Percentiles rank a stretch among this genome's conserved stretches.
phyloP scores from a whole-genome alignment of 73 alveolate genomes.

The Paraurostyla sp. region DNA sequence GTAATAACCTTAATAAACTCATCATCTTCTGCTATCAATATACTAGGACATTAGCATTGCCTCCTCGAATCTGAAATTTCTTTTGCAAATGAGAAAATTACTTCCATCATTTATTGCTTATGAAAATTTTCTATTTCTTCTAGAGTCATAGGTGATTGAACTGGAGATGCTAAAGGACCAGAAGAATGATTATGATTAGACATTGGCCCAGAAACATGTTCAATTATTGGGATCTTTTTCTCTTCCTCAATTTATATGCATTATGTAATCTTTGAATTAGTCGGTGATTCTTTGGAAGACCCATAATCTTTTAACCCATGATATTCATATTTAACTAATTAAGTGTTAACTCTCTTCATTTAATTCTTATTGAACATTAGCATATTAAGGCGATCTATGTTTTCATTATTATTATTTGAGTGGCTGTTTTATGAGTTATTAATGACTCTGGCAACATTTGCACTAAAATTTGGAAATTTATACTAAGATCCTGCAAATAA shows the following conservation, averaged over 20 bases:
- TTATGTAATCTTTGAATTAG: not conserved
- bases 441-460: too few relatives aligned
- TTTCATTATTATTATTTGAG: too few relatives aligned
- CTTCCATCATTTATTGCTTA: constrained; percentile 6
- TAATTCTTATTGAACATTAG: not conserved
- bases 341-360: constrained; percentile 20
- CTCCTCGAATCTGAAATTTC: not conserved
- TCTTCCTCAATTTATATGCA: too few relatives aligned
- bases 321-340: not conserved
- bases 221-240: too few relatives aligned
- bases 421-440: too few relatives aligned
- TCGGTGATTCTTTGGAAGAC: constrained; percentile 4
- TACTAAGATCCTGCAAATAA: too few relatives aligned
- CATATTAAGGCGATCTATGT: too few relatives aligned
- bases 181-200: too few relatives aligned
- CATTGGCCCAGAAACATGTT: too few relatives aligned
- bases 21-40: constrained; percentile 61
- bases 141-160: not conserved
- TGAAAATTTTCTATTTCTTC: constrained; percentile 14
- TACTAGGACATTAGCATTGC: constrained; percentile 33
- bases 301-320: not conserved
- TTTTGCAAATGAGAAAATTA: not conserved
- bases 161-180: too few relatives aligned
- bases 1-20: constrained; percentile 38
- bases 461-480: too few relatives aligned